phyloP scores from a whole-genome alignment of 352 stramenopile species.

The Phytophthora sp. region DNA sequence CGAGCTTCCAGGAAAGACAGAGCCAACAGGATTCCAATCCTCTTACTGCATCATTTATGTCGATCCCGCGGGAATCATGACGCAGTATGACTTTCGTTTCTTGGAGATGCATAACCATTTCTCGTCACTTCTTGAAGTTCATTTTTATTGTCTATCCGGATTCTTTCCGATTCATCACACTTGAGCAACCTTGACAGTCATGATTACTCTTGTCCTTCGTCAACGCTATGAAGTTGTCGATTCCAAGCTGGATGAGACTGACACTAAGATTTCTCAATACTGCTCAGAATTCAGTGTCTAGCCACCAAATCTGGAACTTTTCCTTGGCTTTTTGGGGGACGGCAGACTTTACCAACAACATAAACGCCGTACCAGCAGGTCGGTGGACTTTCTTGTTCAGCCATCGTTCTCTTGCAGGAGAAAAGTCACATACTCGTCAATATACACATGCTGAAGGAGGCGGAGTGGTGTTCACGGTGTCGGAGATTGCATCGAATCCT shows the following conservation, averaged over 20 bases:
- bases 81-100: too few relatives aligned
- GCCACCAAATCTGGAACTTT: not conserved
- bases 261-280: not conserved
- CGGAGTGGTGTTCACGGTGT: not conserved
- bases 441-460: not conserved
- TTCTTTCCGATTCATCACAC: not conserved
- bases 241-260: not conserved
- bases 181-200: not conserved
- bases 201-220: not conserved
- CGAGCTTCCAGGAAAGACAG: too few relatives aligned
- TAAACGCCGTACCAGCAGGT: not conserved
- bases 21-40: too few relatives aligned
- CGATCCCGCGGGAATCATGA: too few relatives aligned
- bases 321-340: not conserved
- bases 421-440: not conserved
- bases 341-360: not conserved
- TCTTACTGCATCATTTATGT: too few relatives aligned
- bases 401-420: not conserved
- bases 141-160: not conserved
- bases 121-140: not conserved
- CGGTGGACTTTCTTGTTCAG: not conserved
- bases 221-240: not conserved
- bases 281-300: slow-evolving; percentile 3
- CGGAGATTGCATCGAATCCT: not conserved
- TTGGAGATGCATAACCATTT: too few relatives aligned